Evolutionary conservation across 2,329 filamentous ascomycete species (phyloP).

Genomic region (Pseudogymnoascus sp.): DNA sequence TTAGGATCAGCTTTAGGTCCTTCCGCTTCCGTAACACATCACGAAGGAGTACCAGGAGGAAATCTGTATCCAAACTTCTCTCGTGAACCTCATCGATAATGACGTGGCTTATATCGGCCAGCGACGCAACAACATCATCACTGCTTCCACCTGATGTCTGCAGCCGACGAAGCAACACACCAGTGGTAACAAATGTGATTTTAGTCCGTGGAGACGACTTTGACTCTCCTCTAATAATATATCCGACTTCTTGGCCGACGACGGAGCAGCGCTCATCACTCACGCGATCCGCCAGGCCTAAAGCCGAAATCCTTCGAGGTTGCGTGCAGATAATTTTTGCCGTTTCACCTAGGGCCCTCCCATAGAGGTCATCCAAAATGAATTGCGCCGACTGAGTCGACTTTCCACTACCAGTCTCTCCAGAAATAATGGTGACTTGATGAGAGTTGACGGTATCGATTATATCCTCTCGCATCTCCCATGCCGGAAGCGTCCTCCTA

Average conservation of each 20-base stretch:
- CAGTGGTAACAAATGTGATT: slow-evolving; percentile 93
- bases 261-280: slow-evolving; percentile 78
- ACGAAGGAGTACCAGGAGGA: slow-evolving; percentile 77
- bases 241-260: slow-evolving; percentile 85
- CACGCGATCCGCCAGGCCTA: slow-evolving; percentile 89
- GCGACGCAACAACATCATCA: slow-evolving; percentile 69
- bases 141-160: slow-evolving; percentile 78
- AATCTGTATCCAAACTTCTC: slow-evolving; percentile 88
- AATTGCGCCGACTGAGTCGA: slow-evolving; percentile 97
- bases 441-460: slow-evolving; percentile 66
- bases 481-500: slow-evolving; percentile 73
- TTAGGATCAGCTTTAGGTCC: slow-evolving; percentile 83
- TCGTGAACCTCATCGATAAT: slow-evolving; percentile 97
- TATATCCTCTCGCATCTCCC: slow-evolving; percentile 71
- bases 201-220: slow-evolving; percentile 66
- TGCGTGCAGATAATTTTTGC: slow-evolving; percentile 95
- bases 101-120: slow-evolving; percentile 88
- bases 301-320: slow-evolving; percentile 84
- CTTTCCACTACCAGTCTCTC: slow-evolving; percentile 94
- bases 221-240: slow-evolving; percentile 84
- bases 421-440: slow-evolving; percentile 92
- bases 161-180: slow-evolving; percentile 81
- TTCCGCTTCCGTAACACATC: slow-evolving; percentile 68
- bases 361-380: slow-evolving; percentile 83
- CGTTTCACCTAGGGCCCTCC: slow-evolving; percentile 61